phyloP scores from a whole-genome alignment of 305 asterid genomes.

The Withania somnifera region DNA sequence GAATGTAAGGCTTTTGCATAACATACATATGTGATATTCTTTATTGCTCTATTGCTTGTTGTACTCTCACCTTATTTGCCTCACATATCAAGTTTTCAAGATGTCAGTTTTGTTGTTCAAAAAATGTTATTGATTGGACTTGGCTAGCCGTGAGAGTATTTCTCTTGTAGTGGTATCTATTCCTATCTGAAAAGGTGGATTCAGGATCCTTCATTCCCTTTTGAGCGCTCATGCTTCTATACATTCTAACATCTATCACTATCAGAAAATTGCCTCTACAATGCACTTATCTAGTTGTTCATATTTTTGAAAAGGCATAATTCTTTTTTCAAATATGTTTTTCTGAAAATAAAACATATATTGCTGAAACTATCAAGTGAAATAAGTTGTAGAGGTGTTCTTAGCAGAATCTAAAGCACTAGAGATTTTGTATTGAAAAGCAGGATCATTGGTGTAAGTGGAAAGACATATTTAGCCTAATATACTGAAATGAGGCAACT shows the following conservation, averaged over 20 bases:
- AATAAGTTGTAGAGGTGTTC: not conserved
- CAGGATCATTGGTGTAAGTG: not conserved
- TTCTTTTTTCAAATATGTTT: not conserved
- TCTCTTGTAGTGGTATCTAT: not conserved
- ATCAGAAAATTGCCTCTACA: not conserved
- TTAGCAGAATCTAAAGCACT: not conserved
- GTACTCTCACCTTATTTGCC: not conserved
- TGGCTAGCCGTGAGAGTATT: not conserved
- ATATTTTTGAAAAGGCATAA: not conserved
- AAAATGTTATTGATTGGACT: not conserved
- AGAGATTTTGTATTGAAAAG: not conserved
- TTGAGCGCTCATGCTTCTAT: not conserved
- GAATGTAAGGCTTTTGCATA: not conserved
- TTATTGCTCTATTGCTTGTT: not conserved
- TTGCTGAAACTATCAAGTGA: not conserved
- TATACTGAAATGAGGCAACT: not conserved
- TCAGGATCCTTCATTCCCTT: not conserved
- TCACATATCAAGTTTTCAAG: not conserved
- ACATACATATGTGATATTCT: not conserved
- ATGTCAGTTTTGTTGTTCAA: not conserved
- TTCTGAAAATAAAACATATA: not conserved
- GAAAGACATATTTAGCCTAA: not conserved
- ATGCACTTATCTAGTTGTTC: not conserved
- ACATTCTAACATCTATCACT: not conserved
- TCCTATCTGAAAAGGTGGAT: not conserved